Conservation (phyloP, 371 early-diverging fungal species). For the Rhizopus stolonifer region DNA sequence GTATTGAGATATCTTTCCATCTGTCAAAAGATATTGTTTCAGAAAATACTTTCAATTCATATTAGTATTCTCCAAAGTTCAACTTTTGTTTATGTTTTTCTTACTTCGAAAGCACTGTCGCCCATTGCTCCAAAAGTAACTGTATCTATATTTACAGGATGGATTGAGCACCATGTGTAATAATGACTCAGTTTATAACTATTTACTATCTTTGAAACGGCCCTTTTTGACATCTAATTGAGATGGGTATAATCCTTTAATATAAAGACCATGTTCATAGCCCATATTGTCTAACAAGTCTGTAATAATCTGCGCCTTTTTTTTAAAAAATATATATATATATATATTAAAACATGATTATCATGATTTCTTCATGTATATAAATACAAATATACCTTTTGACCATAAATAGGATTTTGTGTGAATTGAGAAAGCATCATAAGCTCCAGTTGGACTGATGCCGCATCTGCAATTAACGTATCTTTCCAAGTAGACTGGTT, state of each 20-base stretch:
- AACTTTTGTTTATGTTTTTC: no score
- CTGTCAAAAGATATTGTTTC: constrained; percentile 64
- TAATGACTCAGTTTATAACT: neutral
- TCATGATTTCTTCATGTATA: no score
- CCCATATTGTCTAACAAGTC: constrained; percentile 42
- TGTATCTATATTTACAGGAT: constrained; percentile 27
- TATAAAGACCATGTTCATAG: constrained; percentile 39
- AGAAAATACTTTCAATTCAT: no score
- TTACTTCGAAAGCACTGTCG: constrained; percentile 58
- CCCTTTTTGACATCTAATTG: constrained; percentile 38
- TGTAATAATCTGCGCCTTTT: constrained; percentile 55
- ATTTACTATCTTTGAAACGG: constrained; percentile 36
- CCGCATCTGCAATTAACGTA: constrained; percentile 78
- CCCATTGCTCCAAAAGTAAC: constrained; percentile 53
- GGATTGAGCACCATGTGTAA: no score
- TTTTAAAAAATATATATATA: no score
- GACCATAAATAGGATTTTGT: constrained; percentile 57
- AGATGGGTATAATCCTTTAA: constrained; percentile 62
- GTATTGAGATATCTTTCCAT: constrained; percentile 53
- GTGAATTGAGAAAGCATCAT: constrained; percentile 74
- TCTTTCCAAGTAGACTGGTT: constrained; percentile 10
- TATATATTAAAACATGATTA: no score
- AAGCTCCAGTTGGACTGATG: constrained; percentile 87
- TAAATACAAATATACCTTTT: no score
- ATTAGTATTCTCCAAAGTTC: no score